Base-by-base conservation (phyloP, 2,329 filamentous ascomycete species). In the Botrytis squamosa region DNA sequence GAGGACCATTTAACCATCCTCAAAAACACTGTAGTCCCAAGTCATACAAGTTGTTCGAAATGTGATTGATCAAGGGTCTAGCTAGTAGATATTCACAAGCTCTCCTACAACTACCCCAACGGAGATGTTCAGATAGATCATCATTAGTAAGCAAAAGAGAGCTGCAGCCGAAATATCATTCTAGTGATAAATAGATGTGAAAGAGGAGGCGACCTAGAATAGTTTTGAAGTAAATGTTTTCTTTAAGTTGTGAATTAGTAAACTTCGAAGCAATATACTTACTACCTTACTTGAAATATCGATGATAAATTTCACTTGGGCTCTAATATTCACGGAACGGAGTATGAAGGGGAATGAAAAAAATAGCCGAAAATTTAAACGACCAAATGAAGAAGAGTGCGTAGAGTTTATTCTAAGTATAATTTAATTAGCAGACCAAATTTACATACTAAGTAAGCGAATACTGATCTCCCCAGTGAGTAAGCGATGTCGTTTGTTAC, bases 361-460 rank as follows among this genome's bases (percentile, higher is more conserved):
- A n/a, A 55, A 55, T n/a, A 55, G 49, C 25, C 49, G 49, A 55
- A 55, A 2, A 16, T 1, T 52, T n/a, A 55, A 55, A 55, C 12
- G 49, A 55, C 5, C 12, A n/a, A n/a, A 55, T 55, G 5, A 55
- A n/a, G 7, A 16, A 55, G 49, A 55, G 49, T 16, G 4, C 7
- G 12, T n/a, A 3, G 4, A 52, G 12, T 14, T 7, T n/a, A n/a
- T 16, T 25, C 5, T 52, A 16, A 52, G 1, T n/a, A n/a, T 6
- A 7, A 12, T 52, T 52, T 0, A 6, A 52, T n/a, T 0, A n/a
- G 49, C 49, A 12, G 25, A n/a, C 2, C 12, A 52, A 12, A 52
- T 6, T n/a, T n/a, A n/a, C 0, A 3, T 14, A 5, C 22, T n/a
- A 14, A n/a, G 14, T 12, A 49, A 25, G 2, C 0, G 0, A 52